phyloP scores from a whole-genome alignment of 768 basidiomycete species.

The Leccinum longicurvipes region DNA sequence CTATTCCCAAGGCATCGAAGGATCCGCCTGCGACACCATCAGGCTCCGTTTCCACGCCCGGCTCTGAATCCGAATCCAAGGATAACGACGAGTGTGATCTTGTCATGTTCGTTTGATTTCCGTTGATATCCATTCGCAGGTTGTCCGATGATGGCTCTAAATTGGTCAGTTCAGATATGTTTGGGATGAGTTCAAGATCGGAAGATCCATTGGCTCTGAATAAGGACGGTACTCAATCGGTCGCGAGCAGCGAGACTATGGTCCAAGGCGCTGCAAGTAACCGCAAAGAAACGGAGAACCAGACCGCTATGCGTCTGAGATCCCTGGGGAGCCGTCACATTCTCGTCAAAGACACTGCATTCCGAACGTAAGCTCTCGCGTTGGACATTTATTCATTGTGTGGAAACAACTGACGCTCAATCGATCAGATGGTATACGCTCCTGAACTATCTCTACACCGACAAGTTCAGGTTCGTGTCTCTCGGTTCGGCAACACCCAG shows the following conservation, averaged over 20 bases:
- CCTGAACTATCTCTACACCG: slow-evolving; percentile 39
- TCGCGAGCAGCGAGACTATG: slow-evolving; percentile 6
- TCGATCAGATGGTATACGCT: slow-evolving; percentile 36
- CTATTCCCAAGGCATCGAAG: not conserved
- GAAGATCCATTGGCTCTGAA: not conserved
- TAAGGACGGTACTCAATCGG: not conserved
- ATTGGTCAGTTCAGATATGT: slow-evolving; percentile 14
- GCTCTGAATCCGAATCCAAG: not conserved
- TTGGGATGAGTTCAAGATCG: slow-evolving; percentile 13
- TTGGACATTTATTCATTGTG: not conserved
- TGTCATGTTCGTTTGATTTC: not conserved
- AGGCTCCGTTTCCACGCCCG: not conserved
- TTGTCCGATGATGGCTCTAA: slow-evolving; percentile 14
- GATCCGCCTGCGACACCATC: not conserved
- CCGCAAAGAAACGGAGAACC: not conserved
- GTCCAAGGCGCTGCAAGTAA: not conserved
- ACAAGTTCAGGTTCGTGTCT: slow-evolving; percentile 31
- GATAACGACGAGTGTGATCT: slow-evolving; percentile 7
- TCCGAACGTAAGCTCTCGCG: slow-evolving; percentile 21
- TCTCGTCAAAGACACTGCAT: slow-evolving; percentile 14
- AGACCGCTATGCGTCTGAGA: slow-evolving; percentile 6
- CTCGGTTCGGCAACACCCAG: slow-evolving; percentile 18
- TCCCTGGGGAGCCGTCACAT: slow-evolving; percentile 21
- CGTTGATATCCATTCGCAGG: slow-evolving; percentile 6
- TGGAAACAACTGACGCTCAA: not conserved